phyloP scores from a whole-genome alignment of 129 eudicot genomes.

The Artemisia argyi region DNA sequence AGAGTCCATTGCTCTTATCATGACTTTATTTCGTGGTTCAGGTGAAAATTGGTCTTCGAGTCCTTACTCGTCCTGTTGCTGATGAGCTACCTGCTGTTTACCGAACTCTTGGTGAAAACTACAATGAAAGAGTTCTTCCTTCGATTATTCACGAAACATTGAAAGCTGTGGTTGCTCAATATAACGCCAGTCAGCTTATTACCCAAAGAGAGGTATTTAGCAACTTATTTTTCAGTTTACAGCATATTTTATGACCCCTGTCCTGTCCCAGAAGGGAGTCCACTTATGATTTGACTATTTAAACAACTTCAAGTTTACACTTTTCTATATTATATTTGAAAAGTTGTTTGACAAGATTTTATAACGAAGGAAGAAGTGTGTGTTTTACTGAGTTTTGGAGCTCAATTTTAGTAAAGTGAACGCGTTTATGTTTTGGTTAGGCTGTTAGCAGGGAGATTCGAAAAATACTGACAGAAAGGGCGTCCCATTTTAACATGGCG shows the following conservation, averaged over 20 bases:
- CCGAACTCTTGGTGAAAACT: conserved; percentile 60
- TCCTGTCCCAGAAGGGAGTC: too few species aligned
- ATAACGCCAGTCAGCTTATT: conserved; percentile 62
- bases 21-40: not conserved
- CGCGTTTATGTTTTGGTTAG: conserved; percentile 22
- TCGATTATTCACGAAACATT: conserved; percentile 61
- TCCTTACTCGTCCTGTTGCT: conserved; percentile 55
- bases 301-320: too few species aligned
- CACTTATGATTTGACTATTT: too few species aligned
- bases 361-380: too few species aligned
- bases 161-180: conserved; percentile 65
- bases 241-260: too few species aligned
- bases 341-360: too few species aligned
- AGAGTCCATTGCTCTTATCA: too few species aligned
- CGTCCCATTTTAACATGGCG: conserved; percentile 48
- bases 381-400: too few species aligned
- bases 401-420: not conserved
- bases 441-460: conserved; percentile 60
- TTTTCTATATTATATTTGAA: too few species aligned
- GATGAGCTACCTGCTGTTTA: conserved; percentile 52
- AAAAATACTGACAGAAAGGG: conserved; percentile 48
- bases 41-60: conserved; percentile 56
- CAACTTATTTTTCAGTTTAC: not conserved
- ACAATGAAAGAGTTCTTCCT: conserved; percentile 53
- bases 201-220: conserved; percentile 64